Conservation (phyloP, 2,329 filamentous ascomycete genomes). For the Aspergillus sp. region DNA sequence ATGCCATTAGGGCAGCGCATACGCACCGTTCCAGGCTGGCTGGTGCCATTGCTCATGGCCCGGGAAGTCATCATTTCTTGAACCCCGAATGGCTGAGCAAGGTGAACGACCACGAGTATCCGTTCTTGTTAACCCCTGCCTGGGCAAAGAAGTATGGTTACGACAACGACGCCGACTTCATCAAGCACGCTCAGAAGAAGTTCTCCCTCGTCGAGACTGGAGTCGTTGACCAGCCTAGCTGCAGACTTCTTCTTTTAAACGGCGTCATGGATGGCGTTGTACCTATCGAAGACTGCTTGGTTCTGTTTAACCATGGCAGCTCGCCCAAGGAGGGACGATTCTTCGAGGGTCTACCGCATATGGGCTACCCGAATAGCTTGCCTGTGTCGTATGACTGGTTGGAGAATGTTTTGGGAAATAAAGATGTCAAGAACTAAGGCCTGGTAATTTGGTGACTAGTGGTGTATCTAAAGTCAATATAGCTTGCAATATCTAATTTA, state of each 20-base stretch:
- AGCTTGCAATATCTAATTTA: no score
- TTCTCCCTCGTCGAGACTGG: conserved; percentile 56
- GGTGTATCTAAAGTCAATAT: no score
- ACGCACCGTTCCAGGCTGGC: conserved; percentile 51
- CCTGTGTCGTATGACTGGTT: conserved; percentile 33
- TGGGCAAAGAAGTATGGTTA: conserved; percentile 58
- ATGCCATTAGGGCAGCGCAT: conserved; percentile 59
- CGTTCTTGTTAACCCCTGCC: conserved; percentile 48
- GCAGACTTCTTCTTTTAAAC: conserved; percentile 54
- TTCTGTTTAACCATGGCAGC: conserved; percentile 56
- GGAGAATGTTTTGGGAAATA: conserved; percentile 20
- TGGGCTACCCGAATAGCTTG: conserved; percentile 54
- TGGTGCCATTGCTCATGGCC: conserved; percentile 55
- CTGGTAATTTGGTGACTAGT: no score
- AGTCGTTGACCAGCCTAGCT: conserved; percentile 49
- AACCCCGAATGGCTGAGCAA: conserved; percentile 51
- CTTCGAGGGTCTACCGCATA: conserved; percentile 54
- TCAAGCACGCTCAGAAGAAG: conserved; percentile 48
- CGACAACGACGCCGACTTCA: conserved; percentile 47
- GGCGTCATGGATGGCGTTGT: conserved; percentile 57
- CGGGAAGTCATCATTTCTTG: conserved; percentile 56
- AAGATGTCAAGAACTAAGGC: conserved; percentile 18
- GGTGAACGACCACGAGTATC: conserved; percentile 60
- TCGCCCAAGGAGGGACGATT: conserved; percentile 57
- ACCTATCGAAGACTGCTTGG: conserved; percentile 59